Evolutionary conservation across 2,329 filamentous ascomycete species (phyloP).

Genomic region (Rutstroemia sp.): DNA sequence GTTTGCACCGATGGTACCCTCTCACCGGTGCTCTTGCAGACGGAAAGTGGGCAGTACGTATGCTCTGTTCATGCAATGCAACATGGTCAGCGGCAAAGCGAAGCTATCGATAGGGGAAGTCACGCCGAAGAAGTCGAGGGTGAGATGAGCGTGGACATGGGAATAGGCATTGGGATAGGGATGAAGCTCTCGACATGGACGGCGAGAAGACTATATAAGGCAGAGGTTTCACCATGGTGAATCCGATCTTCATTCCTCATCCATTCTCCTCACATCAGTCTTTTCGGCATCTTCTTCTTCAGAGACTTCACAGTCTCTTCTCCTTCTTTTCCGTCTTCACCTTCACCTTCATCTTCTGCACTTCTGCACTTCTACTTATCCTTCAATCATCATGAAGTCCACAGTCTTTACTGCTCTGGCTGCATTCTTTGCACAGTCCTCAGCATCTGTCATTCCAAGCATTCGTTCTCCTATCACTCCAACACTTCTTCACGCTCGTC

Average conservation of each 20-base stretch:
- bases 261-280: neutral
- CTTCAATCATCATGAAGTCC: conserved; percentile 20
- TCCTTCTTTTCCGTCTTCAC: neutral
- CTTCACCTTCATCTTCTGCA: neutral
- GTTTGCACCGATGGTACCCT: neutral
- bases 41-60: neutral
- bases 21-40: neutral
- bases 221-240: neutral
- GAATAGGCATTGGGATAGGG: too few species aligned
- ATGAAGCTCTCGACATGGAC: neutral
- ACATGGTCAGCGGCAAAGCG: neutral
- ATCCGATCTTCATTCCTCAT: neutral
- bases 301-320: neutral
- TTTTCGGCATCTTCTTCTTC: neutral
- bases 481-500: conserved; percentile 12
- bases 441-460: conserved; percentile 19
- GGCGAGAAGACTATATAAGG: neutral
- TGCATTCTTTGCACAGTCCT: conserved; percentile 14
- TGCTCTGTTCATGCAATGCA: neutral
- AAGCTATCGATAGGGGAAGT: neutral
- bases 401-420: conserved; percentile 20
- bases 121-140: neutral
- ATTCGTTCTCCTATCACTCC: conserved; percentile 8
- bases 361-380: neutral
- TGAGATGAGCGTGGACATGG: neutral